phyloP scores from a whole-genome alignment of 2,329 filamentous ascomycete genomes.

The Epichloe glyceriae region DNA sequence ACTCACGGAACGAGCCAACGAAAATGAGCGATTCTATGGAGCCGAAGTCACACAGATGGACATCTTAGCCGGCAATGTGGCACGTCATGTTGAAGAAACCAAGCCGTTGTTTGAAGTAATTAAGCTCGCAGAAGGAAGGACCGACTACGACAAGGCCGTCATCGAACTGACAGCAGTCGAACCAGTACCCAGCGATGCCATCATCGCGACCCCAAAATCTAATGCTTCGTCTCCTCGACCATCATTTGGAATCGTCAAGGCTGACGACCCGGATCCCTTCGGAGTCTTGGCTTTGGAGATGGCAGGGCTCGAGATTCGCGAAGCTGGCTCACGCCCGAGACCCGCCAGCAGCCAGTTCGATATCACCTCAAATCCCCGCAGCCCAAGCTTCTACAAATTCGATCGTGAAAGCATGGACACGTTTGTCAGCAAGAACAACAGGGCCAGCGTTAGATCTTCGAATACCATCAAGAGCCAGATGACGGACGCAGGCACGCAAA shows the following conservation, averaged over 20 bases:
- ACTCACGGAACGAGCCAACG: constrained; percentile 42
- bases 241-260: constrained; percentile 65
- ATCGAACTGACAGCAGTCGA: constrained; percentile 51
- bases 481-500: constrained; percentile 57
- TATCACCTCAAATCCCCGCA: constrained; percentile 63
- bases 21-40: constrained; percentile 47
- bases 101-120: constrained; percentile 64
- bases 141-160: constrained; percentile 55
- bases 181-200: constrained; percentile 64
- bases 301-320: constrained; percentile 77
- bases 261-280: constrained; percentile 80
- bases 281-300: constrained; percentile 84
- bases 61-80: constrained; percentile 43
- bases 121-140: constrained; percentile 75
- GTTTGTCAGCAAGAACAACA: constrained; percentile 43
- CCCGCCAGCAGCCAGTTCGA: constrained; percentile 73
- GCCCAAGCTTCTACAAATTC: constrained; percentile 49
- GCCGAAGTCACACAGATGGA: constrained; percentile 38
- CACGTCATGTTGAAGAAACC: constrained; percentile 40
- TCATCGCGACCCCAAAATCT: constrained; percentile 34
- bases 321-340: constrained; percentile 61
- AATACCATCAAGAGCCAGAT: constrained; percentile 57
- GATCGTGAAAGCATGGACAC: constrained; percentile 60
- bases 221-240: constrained; percentile 26
- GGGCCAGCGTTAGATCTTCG: constrained; percentile 63